Evolutionary conservation across 2,329 filamentous ascomycete genomes (phyloP), one percentile per base, ranked within the genome.

Genomic region (Phaeosphaeriaceae sp.): DNA sequence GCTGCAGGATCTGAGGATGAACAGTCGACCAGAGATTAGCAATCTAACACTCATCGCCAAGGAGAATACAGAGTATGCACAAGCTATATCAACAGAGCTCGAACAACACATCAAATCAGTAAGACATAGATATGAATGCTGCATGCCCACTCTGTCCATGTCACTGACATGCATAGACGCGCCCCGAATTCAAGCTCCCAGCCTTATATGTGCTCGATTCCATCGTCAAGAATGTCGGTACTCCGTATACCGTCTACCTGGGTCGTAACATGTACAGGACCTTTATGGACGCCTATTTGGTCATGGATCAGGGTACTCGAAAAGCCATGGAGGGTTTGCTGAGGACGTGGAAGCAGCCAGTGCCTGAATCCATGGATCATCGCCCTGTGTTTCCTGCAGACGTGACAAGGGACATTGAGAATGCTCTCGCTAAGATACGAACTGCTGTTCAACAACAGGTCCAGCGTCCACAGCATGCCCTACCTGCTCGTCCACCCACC

Each of bases 151-250:
- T 23, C 16, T 17, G 21, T 42, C 15, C 42, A 45, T 32, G 33
- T 52, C 50, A 60, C 62, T 65, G 36, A 65, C 46, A 37, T 34
- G 46, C n/a, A n/a, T 76, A 99, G 94, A 90, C 89, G 46, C 85
- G 91, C 37, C 92, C 94, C 32, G 83, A 86, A 53, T 92, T 92
- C 74, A 99, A 97, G 70, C 80, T 99, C 2, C 92, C 94, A 15
- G 91, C 94, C n/a, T 82, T 99, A 21, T 99, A 97, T 76, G 90
- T 99, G 59, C 87, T 99, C 68, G 94, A 99, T 76, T 97, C 93
- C 13, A 93, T 99, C 54, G 92, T 96, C 70, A 99, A 99, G 76
- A 97, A 99, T 79, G 92, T 99, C 54, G 94, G 94, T 53, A 97
- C 93, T 1, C 94, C 94, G 6, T 99, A 99, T 75, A 97, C 93